Percentiles rank a stretch among this genome's conserved stretches.
Evolutionary conservation across 345 rosid genomes (phyloP).

Genomic region (Syzygium oleosum): DNA sequence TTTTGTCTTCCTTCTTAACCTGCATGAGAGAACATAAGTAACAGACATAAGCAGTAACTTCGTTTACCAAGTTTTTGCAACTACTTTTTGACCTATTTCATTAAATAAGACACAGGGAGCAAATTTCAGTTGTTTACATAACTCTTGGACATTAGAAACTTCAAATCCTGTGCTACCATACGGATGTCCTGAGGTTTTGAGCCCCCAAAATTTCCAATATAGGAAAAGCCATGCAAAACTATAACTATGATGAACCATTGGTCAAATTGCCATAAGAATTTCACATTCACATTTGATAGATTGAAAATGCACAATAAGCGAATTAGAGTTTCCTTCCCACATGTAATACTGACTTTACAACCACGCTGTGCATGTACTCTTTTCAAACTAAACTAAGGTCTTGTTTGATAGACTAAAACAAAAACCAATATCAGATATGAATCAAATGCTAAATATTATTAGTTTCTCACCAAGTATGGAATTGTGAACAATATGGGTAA

Average conservation of each 20-base stretch:
- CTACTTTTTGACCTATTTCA: background rate
- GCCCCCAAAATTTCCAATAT: background rate
- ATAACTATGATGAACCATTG: background rate
- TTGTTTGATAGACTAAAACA: background rate
- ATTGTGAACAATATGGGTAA: background rate
- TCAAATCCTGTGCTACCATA: background rate
- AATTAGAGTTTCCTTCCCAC: background rate
- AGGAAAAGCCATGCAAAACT: background rate
- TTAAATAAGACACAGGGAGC: background rate
- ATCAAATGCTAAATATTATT: background rate
- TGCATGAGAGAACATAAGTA: background rate
- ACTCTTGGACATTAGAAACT: background rate
- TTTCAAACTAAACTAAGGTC: background rate
- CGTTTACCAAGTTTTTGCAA: background rate
- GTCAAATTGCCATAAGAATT: background rate
- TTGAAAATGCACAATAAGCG: background rate
- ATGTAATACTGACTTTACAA: background rate
- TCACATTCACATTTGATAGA: background rate
- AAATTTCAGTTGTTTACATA: background rate
- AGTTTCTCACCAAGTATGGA: background rate
- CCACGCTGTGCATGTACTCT: background rate
- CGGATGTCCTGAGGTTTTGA: background rate
- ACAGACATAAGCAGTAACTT: background rate
- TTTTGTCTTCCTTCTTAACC: slow-evolving; percentile 18
- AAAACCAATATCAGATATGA: background rate